Conservation (phyloP, 2,329 filamentous ascomycete species). For the Aspergillus hortae region DNA sequence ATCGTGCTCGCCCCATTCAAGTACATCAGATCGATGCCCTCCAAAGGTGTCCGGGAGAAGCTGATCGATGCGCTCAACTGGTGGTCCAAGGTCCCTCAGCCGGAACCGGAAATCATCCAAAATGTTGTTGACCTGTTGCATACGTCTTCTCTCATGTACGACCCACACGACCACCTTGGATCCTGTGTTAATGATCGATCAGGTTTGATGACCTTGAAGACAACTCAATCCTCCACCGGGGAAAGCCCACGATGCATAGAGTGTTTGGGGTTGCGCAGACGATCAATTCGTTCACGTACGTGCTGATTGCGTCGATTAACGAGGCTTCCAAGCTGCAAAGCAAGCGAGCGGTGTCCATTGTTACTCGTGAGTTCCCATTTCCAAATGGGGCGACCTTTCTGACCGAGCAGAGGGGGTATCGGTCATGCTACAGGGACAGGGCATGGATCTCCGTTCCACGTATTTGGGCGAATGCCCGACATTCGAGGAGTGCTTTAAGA, state of each 20-base stretch:
- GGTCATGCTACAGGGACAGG: constrained; percentile 16
- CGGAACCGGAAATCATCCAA: neutral
- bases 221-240: constrained; percentile 39
- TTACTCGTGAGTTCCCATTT: neutral
- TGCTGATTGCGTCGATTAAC: constrained; percentile 33
- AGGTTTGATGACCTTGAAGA: constrained; percentile 47
- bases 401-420: constrained; percentile 6
- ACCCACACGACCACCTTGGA: neutral
- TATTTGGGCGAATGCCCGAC: constrained; percentile 15
- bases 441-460: constrained; percentile 21
- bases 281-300: constrained; percentile 45
- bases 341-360: neutral
- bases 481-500: constrained; percentile 21
- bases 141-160: neutral
- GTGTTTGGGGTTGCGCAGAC: constrained; percentile 44
- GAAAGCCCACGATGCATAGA: constrained; percentile 40
- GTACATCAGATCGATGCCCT: neutral
- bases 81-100: neutral
- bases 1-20: neutral
- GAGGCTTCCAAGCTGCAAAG: neutral
- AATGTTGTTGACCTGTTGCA: neutral
- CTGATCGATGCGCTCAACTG: neutral
- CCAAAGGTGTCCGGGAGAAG: neutral
- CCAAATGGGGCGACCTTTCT: no score
- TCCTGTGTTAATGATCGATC: neutral